These are phyloP conservation scores for Maudiozyma bulderi DNA, from an alignment of 805 yeast species.

Conservation along the genomic window DNA sequence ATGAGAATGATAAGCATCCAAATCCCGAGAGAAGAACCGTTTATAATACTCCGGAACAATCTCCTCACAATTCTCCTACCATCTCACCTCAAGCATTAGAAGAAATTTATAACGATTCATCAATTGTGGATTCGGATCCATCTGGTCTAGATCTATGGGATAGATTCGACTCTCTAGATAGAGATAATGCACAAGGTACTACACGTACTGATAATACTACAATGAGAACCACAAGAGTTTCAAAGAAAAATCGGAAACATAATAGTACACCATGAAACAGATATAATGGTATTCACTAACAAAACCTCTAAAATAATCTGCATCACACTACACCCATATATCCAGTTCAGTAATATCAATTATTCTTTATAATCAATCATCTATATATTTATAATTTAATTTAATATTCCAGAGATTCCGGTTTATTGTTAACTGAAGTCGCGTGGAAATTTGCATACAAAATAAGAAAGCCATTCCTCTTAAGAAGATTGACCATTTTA, in stretches of 20 bases:
- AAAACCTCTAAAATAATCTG: too few relatives aligned
- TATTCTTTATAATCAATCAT: too few relatives aligned
- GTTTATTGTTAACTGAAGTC: neutral
- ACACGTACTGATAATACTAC: neutral
- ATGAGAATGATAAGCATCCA: neutral
- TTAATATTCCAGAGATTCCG: neutral
- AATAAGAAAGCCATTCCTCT: neutral
- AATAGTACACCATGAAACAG: neutral
- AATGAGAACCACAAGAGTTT: neutral
- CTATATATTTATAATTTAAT: neutral
- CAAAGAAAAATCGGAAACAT: neutral
- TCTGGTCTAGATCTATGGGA: neutral
- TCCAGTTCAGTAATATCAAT: neutral
- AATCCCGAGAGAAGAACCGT: neutral
- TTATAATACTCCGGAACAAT: slow-evolving; percentile 1
- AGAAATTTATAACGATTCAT: neutral
- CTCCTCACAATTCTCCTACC: neutral
- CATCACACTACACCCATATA: neutral
- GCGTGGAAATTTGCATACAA: neutral
- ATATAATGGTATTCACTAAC: too few relatives aligned
- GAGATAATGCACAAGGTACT: neutral
- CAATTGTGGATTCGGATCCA: neutral
- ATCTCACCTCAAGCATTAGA: neutral
- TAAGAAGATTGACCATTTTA: neutral
- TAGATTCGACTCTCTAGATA: neutral